These are phyloP conservation scores for Backusella macrospora DNA, from an alignment of 192 early-diverging fungal genomes.

Conservation along the genomic window DNA sequence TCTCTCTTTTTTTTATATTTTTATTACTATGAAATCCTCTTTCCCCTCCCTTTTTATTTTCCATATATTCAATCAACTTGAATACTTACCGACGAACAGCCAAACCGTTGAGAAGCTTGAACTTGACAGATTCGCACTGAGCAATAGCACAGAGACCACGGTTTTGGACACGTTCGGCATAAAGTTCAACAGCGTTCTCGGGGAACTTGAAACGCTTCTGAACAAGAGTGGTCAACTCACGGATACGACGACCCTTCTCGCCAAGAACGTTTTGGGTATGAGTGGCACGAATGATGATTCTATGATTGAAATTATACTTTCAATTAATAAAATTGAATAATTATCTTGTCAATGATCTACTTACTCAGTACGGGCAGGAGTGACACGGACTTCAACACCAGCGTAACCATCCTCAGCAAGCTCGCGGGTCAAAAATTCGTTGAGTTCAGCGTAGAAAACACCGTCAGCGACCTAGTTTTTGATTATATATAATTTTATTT, in stretches of 20 bases:
- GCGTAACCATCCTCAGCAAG: slow-evolving; percentile 98
- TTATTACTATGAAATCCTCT: too few relatives aligned
- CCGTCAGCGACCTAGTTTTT: slow-evolving; percentile 99
- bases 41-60: too few relatives aligned
- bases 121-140: slow-evolving; percentile 98
- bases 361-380: slow-evolving; percentile 94
- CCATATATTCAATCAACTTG: too few relatives aligned
- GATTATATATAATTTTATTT: background rate
- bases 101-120: slow-evolving; percentile 96
- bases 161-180: slow-evolving; percentile 96
- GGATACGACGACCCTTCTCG: too few relatives aligned
- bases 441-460: slow-evolving; percentile 99
- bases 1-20: background rate
- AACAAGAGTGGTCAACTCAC: too few relatives aligned
- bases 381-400: slow-evolving; percentile 99
- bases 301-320: slow-evolving; percentile 97
- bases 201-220: slow-evolving; percentile 99
- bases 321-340: background rate
- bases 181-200: slow-evolving; percentile 97
- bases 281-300: too few relatives aligned
- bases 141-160: slow-evolving; percentile 98
- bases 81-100: slow-evolving; percentile 80
- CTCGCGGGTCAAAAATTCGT: slow-evolving; percentile 98
- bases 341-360: background rate
- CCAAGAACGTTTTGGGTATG: too few relatives aligned